Conservation (phyloP, 2,329 filamentous ascomycete genomes). For the Apiospora koreana region DNA sequence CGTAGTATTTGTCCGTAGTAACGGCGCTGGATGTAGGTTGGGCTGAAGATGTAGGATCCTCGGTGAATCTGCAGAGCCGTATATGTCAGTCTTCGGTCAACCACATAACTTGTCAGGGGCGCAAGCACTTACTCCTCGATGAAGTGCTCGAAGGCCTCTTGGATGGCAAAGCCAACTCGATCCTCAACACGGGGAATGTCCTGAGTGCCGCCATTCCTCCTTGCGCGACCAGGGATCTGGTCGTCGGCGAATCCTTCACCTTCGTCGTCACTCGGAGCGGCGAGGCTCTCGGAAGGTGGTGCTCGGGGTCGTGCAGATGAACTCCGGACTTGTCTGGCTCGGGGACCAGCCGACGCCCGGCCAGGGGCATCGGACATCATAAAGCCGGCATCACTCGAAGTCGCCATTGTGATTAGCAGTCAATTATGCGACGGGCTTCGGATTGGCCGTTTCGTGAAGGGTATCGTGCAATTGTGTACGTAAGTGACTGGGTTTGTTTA, state of each 20-base stretch:
- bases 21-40: slow-evolving; percentile 67
- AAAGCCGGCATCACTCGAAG: slow-evolving; percentile 57
- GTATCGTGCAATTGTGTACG: neutral
- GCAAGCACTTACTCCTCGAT: slow-evolving; percentile 58
- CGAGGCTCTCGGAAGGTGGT: slow-evolving; percentile 64
- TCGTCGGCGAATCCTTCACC: slow-evolving; percentile 62
- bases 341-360: slow-evolving; percentile 43
- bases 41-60: slow-evolving; percentile 66
- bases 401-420: slow-evolving; percentile 41
- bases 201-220: slow-evolving; percentile 44
- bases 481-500: slow-evolving; percentile 2
- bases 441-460: neutral
- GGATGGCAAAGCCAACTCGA: slow-evolving; percentile 71
- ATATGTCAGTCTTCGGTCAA: neutral
- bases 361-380: slow-evolving; percentile 58
- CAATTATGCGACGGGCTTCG: neutral
- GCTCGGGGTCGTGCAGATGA: slow-evolving; percentile 57
- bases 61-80: slow-evolving; percentile 52
- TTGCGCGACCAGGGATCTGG: slow-evolving; percentile 55
- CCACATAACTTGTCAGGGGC: slow-evolving; percentile 39
- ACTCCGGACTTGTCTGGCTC: slow-evolving; percentile 44
- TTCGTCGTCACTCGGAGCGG: slow-evolving; percentile 62
- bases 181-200: slow-evolving; percentile 74
- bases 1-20: slow-evolving; percentile 80
- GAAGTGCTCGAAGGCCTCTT: slow-evolving; percentile 77